phyloP scores from a whole-genome alignment of 176 grass and related monocot genomes.

The Chloris gayana region DNA sequence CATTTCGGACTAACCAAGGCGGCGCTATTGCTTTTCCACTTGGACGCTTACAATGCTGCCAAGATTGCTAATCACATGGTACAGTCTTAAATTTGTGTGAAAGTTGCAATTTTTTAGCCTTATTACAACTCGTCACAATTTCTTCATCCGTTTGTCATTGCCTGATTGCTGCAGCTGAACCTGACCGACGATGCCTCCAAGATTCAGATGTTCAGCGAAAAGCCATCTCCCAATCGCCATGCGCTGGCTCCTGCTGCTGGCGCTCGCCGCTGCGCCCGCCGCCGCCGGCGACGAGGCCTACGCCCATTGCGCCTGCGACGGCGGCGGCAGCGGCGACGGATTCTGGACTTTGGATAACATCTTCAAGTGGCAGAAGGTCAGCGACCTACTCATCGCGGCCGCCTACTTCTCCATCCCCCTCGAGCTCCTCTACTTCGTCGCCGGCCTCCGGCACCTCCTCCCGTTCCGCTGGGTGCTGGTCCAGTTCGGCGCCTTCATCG shows the following conservation, averaged over 20 bases:
- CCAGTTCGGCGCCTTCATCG: constrained; percentile 92
- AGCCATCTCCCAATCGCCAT: background rate
- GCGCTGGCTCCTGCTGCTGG: constrained; percentile 18
- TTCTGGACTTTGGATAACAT: constrained; percentile 79
- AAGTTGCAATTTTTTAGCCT: background rate
- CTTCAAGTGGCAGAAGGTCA: constrained; percentile 86
- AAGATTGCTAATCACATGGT: constrained; percentile 39
- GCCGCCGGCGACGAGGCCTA: constrained; percentile 33
- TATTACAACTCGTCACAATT: background rate
- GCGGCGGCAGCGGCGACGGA: background rate
- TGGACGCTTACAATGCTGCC: constrained; percentile 37
- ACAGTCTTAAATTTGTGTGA: background rate
- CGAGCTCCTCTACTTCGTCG: constrained; percentile 87
- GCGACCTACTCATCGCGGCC: constrained; percentile 90
- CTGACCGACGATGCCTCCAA: constrained; percentile 36
- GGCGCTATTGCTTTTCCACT: constrained; percentile 3
- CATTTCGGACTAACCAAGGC: constrained; percentile 26
- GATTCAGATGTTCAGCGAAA: constrained; percentile 45
- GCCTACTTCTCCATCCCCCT: constrained; percentile 95
- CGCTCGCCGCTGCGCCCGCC: constrained; percentile 1
- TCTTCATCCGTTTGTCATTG: background rate
- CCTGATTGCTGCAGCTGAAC: background rate
- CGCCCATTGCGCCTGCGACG: constrained; percentile 41
- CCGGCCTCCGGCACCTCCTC: constrained; percentile 74
- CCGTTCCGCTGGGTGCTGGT: constrained; percentile 95